phyloP scores from a whole-genome alignment of 441 rosid species.

The Francoa sonchifolia region DNA sequence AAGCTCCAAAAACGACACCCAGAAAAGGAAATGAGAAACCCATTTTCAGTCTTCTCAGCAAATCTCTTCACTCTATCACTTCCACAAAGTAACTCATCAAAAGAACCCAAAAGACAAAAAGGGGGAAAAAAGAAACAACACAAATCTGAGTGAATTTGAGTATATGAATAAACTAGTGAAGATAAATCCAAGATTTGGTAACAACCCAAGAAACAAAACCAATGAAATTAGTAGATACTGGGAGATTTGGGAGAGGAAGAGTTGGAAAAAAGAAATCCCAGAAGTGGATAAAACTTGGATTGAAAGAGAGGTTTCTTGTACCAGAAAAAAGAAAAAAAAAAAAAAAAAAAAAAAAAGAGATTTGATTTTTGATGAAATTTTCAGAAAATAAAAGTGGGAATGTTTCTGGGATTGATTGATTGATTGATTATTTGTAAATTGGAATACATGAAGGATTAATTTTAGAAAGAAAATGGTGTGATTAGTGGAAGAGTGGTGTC shows the following conservation, averaged over 20 bases:
- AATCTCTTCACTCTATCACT: slow-evolving; percentile 17
- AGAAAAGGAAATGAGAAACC: slow-evolving; percentile 28
- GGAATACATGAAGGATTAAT: no score
- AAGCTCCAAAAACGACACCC: slow-evolving; percentile 27
- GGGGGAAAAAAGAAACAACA: slow-evolving; percentile 9
- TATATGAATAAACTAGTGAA: slow-evolving; percentile 13
- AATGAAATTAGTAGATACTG: slow-evolving; percentile 4
- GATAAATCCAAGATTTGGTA: slow-evolving; percentile 35
- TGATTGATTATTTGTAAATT: no score
- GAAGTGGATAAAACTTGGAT: slow-evolving; percentile 54
- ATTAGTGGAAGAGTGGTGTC: no score
- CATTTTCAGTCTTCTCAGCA: slow-evolving; percentile 44
- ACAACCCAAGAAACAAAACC: slow-evolving; percentile 41
- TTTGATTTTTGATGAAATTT: slow-evolving; percentile 4
- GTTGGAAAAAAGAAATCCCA: slow-evolving; percentile 16
- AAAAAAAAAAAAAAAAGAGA: slow-evolving; percentile 6
- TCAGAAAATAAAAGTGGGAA: background rate
- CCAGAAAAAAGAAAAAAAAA: slow-evolving; percentile 9
- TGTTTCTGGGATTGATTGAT: no score
- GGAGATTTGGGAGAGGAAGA: slow-evolving; percentile 15
- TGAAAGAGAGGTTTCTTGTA: slow-evolving; percentile 57
- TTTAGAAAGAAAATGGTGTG: no score
- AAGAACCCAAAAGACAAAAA: slow-evolving; percentile 14
- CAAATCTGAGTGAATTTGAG: slow-evolving; percentile 6
- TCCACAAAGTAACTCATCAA: slow-evolving; percentile 22